These are phyloP conservation scores for Paspalum notatum DNA, from an alignment of 176 grass and related monocot species.

Conservation along the genomic window DNA sequence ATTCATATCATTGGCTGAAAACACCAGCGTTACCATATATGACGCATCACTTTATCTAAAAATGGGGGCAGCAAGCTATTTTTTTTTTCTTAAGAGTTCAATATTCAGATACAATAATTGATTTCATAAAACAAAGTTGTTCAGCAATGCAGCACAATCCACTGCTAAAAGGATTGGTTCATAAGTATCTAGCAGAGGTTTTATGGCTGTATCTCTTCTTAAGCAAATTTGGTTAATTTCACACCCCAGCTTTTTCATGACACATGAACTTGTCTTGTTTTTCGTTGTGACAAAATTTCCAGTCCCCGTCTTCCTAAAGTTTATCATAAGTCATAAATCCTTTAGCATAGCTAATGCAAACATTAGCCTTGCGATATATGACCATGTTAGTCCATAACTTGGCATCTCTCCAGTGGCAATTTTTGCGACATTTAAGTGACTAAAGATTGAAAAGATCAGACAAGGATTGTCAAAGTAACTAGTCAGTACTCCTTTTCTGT, in stretches of 20 bases:
- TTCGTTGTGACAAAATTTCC: not conserved
- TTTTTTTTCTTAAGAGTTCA: not conserved
- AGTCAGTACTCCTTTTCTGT: not conserved
- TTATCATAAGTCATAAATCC: conserved; percentile 4
- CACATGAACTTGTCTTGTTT: conserved; percentile 6
- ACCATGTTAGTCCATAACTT: not conserved
- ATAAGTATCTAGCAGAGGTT: not conserved
- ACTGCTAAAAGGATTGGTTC: not conserved
- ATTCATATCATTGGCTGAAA: not conserved
- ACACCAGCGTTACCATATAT: too few species aligned
- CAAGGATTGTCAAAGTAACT: conserved; percentile 6
- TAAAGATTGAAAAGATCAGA: not conserved
- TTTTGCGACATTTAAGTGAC: not conserved
- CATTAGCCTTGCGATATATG: not conserved
- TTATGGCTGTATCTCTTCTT: not conserved
- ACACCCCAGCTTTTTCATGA: not conserved
- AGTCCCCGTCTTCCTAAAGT: not conserved
- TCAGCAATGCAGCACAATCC: not conserved
- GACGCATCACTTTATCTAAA: too few species aligned
- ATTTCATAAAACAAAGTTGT: not conserved
- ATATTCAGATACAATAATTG: not conserved
- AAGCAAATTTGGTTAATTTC: not conserved
- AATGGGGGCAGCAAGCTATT: not conserved
- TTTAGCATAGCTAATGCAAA: not conserved
- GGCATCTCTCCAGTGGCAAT: not conserved